These are phyloP conservation scores for Scheffersomyces lignosus DNA, from an alignment of 805 yeast genomes.

Conservation along the genomic window DNA sequence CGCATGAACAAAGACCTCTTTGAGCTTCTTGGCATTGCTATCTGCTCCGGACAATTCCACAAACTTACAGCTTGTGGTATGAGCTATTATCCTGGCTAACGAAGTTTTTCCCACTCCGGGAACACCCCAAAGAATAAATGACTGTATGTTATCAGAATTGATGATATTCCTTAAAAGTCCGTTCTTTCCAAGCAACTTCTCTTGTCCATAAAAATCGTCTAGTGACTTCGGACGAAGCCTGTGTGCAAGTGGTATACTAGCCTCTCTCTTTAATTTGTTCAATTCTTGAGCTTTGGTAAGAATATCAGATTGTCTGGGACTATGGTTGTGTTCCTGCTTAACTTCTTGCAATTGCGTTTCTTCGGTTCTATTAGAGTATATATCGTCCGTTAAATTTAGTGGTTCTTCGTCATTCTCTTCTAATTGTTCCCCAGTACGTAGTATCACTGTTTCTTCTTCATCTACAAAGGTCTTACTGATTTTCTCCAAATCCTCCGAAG, in stretches of 20 bases:
- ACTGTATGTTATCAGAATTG: slow-evolving; percentile 34
- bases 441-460: too few relatives aligned
- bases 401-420: neutral
- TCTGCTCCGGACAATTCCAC: slow-evolving; percentile 43
- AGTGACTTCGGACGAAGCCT: slow-evolving; percentile 38
- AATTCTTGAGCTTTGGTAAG: slow-evolving; percentile 6
- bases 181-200: slow-evolving; percentile 35
- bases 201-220: slow-evolving; percentile 44
- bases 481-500: neutral
- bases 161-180: slow-evolving; percentile 39
- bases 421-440: too few relatives aligned
- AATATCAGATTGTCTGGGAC: neutral
- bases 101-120: slow-evolving; percentile 49
- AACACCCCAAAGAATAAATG: slow-evolving; percentile 44
- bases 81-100: slow-evolving; percentile 40
- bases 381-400: too few relatives aligned
- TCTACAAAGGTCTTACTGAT: neutral
- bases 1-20: slow-evolving; percentile 36
- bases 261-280: slow-evolving; percentile 15
- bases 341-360: too few relatives aligned
- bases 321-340: neutral
- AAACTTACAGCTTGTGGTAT: slow-evolving; percentile 29
- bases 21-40: slow-evolving; percentile 33
- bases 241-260: slow-evolving; percentile 39
- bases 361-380: too few relatives aligned